Conservation (phyloP, 176 grass and related monocot genomes). For the Hordeum vulgare region DNA sequence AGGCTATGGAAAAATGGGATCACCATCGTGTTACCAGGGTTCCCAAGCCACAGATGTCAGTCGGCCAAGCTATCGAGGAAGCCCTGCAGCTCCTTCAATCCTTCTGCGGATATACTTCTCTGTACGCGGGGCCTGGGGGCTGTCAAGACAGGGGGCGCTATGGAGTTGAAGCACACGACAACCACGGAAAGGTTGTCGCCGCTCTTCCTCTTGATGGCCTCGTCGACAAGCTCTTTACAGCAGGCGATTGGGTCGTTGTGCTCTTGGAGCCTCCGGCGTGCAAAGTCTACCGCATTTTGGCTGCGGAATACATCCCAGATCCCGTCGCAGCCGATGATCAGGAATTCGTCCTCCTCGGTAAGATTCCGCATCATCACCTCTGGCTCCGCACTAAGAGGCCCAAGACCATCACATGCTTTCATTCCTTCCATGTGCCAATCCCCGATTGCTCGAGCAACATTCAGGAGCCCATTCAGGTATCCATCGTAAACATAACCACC, state of each 20-base stretch:
- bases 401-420: conserved; percentile 46
- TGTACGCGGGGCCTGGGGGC: conserved; percentile 67
- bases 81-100: conserved; percentile 77
- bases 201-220: conserved; percentile 91
- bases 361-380: conserved; percentile 69
- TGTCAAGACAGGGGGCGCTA: conserved; percentile 54
- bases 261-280: conserved; percentile 76
- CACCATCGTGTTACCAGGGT: background rate
- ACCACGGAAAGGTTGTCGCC: conserved; percentile 73
- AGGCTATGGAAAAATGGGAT: conserved; percentile 29
- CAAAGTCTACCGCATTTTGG: conserved; percentile 92
- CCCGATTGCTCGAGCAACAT: conserved; percentile 71
- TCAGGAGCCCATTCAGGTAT: conserved; percentile 83
- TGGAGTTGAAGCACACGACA: conserved; percentile 73
- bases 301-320: conserved; percentile 95
- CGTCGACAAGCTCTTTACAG: conserved; percentile 76
- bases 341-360: conserved; percentile 78
- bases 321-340: conserved; percentile 91
- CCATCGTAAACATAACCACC: conserved; percentile 80
- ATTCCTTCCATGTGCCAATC: conserved; percentile 96
- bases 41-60: conserved; percentile 24
- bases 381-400: conserved; percentile 76
- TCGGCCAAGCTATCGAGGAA: conserved; percentile 76
- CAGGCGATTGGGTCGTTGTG: conserved; percentile 72
- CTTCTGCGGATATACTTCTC: conserved; percentile 89